Conservation (phyloP, 441 rosid genomes). For the Adansonia grandidieri region DNA sequence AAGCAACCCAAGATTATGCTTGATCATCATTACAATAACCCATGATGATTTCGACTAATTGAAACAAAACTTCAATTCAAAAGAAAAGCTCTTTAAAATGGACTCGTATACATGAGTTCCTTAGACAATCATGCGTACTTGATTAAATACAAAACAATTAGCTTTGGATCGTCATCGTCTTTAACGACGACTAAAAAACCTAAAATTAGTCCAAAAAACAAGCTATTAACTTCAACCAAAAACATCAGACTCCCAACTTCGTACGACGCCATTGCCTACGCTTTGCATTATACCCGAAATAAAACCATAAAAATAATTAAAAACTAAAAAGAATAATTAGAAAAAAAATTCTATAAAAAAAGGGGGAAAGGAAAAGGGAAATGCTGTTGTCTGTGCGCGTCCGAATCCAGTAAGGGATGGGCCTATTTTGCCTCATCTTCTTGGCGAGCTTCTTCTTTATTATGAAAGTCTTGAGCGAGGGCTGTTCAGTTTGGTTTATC, state of each 20-base stretch:
- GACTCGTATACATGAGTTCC: conserved; percentile 18
- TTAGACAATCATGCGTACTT: not conserved
- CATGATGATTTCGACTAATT: not conserved
- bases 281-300: conserved; percentile 79
- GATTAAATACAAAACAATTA: conserved; percentile 18
- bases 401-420: conserved; percentile 37
- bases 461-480: conserved; percentile 82
- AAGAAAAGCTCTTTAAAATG: not conserved
- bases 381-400: conserved; percentile 81
- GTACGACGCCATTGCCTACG: conserved; percentile 97
- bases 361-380: not conserved
- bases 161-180: conserved; percentile 12
- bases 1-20: not conserved
- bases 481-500: conserved; percentile 40
- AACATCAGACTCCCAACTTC: conserved; percentile 80
- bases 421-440: conserved; percentile 96
- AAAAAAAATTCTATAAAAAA: no score
- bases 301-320: not conserved
- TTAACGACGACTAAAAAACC: not conserved
- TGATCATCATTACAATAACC: not conserved
- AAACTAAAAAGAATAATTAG: not conserved
- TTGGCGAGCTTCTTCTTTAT: conserved; percentile 86
- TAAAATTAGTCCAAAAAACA: conserved; percentile 23
- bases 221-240: conserved; percentile 9
- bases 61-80: not conserved